Percentiles rank a stretch among this genome's conserved stretches.
These are phyloP conservation scores for Rhizophagus sp. DNA, from an alignment of 192 early-diverging fungal species.

Conservation along the genomic window DNA sequence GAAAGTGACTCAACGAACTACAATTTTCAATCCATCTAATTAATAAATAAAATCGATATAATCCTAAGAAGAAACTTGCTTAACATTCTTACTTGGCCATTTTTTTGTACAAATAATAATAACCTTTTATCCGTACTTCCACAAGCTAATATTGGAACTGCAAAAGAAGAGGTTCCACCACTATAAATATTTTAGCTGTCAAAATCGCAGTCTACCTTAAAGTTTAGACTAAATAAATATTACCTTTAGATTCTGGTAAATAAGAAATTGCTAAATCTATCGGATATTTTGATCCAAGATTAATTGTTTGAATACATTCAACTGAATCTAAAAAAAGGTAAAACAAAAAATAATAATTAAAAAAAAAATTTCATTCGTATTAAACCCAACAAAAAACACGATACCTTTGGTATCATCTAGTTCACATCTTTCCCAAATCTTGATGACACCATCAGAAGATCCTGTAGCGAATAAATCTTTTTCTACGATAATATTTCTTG, in stretches of 20 bases:
- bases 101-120: conserved; percentile 62
- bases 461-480: conserved; percentile 65
- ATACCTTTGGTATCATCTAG: conserved; percentile 38
- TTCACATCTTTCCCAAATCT: conserved; percentile 64
- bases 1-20: conserved; percentile 66
- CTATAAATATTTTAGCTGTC: not conserved
- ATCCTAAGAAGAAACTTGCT: not conserved
- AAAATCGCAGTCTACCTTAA: not conserved
- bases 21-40: not conserved
- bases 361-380: no score
- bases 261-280: conserved; percentile 67
- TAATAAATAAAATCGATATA: conserved; percentile 6
- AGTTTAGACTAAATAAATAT: not conserved
- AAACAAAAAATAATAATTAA: not conserved
- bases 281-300: conserved; percentile 65
- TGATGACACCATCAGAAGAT: conserved; percentile 71
- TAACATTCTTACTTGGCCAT: conserved; percentile 33
- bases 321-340: conserved; percentile 43
- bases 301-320: conserved; percentile 68
- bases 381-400: not conserved
- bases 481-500: conserved; percentile 39
- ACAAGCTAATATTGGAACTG: conserved; percentile 68
- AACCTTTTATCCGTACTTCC: conserved; percentile 83
- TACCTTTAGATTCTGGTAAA: conserved; percentile 64
- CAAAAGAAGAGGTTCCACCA: not conserved